Base-by-base conservation (phyloP, 2,329 filamentous ascomycete species). In the Penicillium thymicola region DNA sequence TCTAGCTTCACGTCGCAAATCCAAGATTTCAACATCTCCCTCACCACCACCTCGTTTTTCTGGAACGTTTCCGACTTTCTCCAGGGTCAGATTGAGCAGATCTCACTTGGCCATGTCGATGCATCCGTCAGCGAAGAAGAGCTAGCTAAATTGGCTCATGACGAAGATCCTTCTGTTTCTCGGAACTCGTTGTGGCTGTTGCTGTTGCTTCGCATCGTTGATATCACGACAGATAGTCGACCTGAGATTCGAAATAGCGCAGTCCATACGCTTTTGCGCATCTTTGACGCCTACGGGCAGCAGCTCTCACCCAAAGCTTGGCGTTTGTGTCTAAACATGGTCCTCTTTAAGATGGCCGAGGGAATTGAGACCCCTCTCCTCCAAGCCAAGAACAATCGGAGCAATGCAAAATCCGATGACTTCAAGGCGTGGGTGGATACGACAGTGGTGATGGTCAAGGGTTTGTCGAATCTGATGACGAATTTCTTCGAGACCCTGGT, bases 41-140 rank as follows among this genome's bases (percentile, higher is more conserved):
- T 99, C 27, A 97, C 94, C 34, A 94, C 92, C 1, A 90, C 96
- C 9, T 96, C 93, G 0, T 94, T 96, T 69, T 96, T 96, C 72
- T 97, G 92, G 91, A 92, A 93, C 52, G 83, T 97, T 8, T 96
- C 93, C 0, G 92, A 97, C 72, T 94, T 92, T 61, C 79, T 97
- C 21, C 81, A 84, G 54, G 74, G 75, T 8, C 76, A 79, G 37
- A 78, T 78, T 47, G 76, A 79, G 23, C 65, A 70, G 13, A 74
- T 75, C 49, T 73, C 68, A 2, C 68, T 75, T 49, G 72, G 63
- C 13, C 67, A 73, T 50, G 65, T 77, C 36, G 72, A 75, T 58
- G 64, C 70, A 77, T 80, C 59, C 68, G 81, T 58, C 76, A 84
- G 65, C 5, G 86, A 88, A 52, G 75, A 85, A 8, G 78, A 81